A percentile compares a stretch with the other conserved stretches of the same genome.
phyloP scores from a whole-genome alignment of 2,329 filamentous ascomycete genomes.

The Ophiostoma sp. region DNA sequence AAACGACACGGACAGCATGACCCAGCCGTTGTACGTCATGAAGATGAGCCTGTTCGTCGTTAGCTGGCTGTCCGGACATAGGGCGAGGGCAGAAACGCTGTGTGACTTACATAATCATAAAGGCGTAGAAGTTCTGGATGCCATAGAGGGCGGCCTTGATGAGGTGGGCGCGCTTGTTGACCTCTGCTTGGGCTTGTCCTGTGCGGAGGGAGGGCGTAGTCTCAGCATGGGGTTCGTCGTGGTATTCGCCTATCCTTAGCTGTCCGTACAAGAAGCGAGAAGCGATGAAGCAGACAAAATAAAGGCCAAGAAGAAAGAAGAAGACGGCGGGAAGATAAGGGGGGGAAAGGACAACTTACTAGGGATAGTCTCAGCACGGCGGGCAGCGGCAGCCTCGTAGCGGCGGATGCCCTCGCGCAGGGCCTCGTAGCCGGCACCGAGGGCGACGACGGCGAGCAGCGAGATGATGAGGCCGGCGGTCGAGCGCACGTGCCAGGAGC shows the following conservation, averaged over 20 bases:
- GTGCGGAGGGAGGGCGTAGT: conserved; percentile 57
- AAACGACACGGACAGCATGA: conserved; percentile 86
- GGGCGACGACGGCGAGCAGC: conserved; percentile 70
- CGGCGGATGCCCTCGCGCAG: conserved; percentile 69
- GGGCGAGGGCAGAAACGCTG: too few species aligned
- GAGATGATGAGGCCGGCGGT: conserved; percentile 72
- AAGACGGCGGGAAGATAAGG: background rate
- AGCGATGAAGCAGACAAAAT: conserved; percentile 3
- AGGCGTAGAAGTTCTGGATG: conserved; percentile 94
- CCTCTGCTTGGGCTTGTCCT: conserved; percentile 63
- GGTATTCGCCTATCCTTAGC: conserved; percentile 12
- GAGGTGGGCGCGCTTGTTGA: conserved; percentile 64
- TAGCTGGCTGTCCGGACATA: background rate
- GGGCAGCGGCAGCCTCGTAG: conserved; percentile 61
- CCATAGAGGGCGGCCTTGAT: conserved; percentile 81
- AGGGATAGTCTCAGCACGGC: conserved; percentile 44
- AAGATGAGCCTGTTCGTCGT: conserved; percentile 70
- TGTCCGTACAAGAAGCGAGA: background rate
- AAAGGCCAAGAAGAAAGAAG: background rate
- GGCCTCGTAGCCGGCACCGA: conserved; percentile 90
- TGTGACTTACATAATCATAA: conserved; percentile 91
- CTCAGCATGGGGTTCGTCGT: conserved; percentile 47
- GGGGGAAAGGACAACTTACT: conserved; percentile 40
- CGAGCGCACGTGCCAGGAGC: conserved; percentile 77
- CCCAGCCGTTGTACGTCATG: conserved; percentile 99